Percentiles rank a stretch among this genome's conserved stretches.
These are phyloP conservation scores for Calocybe gambosa DNA, from an alignment of 1,284 basidiomycete genomes.

Conservation along the genomic window DNA sequence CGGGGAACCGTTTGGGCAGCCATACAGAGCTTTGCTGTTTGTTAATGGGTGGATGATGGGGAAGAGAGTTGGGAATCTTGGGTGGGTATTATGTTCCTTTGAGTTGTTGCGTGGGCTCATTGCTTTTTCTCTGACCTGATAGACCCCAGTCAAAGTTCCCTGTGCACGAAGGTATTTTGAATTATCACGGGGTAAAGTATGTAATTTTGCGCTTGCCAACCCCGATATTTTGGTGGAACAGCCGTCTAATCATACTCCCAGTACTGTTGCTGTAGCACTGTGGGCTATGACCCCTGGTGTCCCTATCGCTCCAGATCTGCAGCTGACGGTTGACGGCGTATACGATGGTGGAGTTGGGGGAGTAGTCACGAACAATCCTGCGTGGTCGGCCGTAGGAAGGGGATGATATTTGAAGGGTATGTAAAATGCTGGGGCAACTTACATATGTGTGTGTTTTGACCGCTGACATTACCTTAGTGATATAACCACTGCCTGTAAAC, in stretches of 20 bases:
- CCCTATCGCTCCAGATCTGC: constrained; percentile 44
- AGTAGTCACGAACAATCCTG: constrained; percentile 53
- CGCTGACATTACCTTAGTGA: too few relatives aligned
- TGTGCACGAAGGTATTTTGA: constrained; percentile 68
- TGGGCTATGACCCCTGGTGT: constrained; percentile 56
- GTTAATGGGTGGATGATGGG: constrained; percentile 89
- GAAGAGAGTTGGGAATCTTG: constrained; percentile 65
- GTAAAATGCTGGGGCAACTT: too few relatives aligned
- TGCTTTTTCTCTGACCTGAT: neutral
- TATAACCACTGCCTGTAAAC: too few relatives aligned
- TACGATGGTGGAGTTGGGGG: constrained; percentile 61
- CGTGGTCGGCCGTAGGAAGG: constrained; percentile 43
- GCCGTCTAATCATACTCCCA: constrained; percentile 25
- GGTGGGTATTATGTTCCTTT: constrained; percentile 32
- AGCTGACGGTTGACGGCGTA: constrained; percentile 49
- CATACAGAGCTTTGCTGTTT: constrained; percentile 69
- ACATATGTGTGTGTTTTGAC: too few relatives aligned
- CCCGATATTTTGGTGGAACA: neutral
- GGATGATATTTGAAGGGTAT: constrained; percentile 8
- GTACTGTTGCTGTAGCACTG: constrained; percentile 65
- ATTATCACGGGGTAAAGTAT: constrained; percentile 67
- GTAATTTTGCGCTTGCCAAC: constrained; percentile 16
- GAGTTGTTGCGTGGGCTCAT: neutral
- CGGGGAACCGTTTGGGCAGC: constrained; percentile 43
- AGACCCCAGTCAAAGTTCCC: constrained; percentile 75